Base-by-base conservation (phyloP, 164 flowering plant genomes). In the Vitis vinifera region DNA sequence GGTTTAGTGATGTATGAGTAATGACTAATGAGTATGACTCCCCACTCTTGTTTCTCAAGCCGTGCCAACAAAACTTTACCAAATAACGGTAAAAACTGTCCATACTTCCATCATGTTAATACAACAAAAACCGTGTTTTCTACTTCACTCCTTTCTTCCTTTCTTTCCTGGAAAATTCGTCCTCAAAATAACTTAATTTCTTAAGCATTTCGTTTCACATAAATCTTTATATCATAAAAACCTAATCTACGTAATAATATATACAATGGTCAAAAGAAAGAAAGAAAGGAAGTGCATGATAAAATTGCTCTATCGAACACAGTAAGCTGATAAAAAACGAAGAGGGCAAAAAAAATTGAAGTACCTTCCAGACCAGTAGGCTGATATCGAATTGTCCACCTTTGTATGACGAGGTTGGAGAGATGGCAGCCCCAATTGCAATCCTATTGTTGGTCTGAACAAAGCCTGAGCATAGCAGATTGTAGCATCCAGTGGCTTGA, bases 351-450 rank as follows among this genome's bases (percentile, higher is more conserved):
- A 52, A 27, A 64, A 8, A 4, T 50, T 53, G 11, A 30, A 27
- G 73, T 92, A 94, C 98, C 98, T 94, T 94, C 98, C 98, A 94
- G 70, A 94, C 77, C 68, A 92, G 73, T 60, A 94, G 74, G 82
- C 90, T 91, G 51, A 94, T 92, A 63, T 94, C 98, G 74, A 92
- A 94, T 71, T 94, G 98, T 27, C 93, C 90, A 19, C 92, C 92
- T 66, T 58, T 78, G 72, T 78, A 91, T 2, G 88, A 79, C 0
- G 98, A 94, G 3, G 82, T 78, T 6, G 98, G 98, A 62, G 88
- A 94, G 65, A 94, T 96, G 8, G 99, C 95, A 11, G 98, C 99
- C 29, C 99, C 99, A 44, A 96, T 91, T 10, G 97, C 97, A 69
- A 96, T 88, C 74, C 72, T 81, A 51, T 61, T 86, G 76, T 88